Percentiles rank a stretch among this genome's conserved stretches.
Conservation (phyloP, 768 basidiomycete species). For the Leccinum uliginosum region DNA sequence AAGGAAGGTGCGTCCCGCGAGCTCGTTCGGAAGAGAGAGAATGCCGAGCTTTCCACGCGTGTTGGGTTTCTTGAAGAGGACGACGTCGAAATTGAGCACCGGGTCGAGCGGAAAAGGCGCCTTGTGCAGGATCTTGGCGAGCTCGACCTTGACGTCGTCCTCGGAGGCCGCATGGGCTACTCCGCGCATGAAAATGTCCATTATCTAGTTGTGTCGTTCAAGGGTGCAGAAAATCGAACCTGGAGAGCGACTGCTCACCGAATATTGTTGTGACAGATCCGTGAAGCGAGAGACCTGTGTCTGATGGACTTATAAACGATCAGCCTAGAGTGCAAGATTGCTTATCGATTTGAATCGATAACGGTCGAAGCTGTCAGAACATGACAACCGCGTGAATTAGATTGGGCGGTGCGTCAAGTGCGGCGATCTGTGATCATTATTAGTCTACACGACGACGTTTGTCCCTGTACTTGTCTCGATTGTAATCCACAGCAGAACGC, state of each 20-base stretch:
- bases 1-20: conserved; percentile 24
- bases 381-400: background rate
- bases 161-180: conserved; percentile 25
- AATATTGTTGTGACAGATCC: conserved; percentile 9
- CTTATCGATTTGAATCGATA: conserved; percentile 14
- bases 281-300: background rate
- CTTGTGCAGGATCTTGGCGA: conserved; percentile 32
- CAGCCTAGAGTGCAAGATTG: background rate
- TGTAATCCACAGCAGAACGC: conserved; percentile 25
- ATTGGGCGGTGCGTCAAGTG: conserved; percentile 4
- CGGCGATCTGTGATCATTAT: conserved; percentile 14
- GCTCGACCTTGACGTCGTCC: conserved; percentile 31
- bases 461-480: conserved; percentile 36
- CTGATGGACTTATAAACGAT: conserved; percentile 15
- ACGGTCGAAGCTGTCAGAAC: background rate
- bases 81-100: conserved; percentile 32
- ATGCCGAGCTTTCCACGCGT: conserved; percentile 26
- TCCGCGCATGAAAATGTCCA: conserved; percentile 35
- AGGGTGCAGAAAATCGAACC: background rate
- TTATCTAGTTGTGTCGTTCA: conserved; percentile 11
- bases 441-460: conserved; percentile 59
- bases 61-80: conserved; percentile 24
- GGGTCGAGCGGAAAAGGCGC: conserved; percentile 28
- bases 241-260: conserved; percentile 17
- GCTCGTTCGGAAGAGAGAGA: conserved; percentile 26